phyloP scores from a whole-genome alignment of 495 filamentous ascomycete genomes.

The Ramalina peruviana region DNA sequence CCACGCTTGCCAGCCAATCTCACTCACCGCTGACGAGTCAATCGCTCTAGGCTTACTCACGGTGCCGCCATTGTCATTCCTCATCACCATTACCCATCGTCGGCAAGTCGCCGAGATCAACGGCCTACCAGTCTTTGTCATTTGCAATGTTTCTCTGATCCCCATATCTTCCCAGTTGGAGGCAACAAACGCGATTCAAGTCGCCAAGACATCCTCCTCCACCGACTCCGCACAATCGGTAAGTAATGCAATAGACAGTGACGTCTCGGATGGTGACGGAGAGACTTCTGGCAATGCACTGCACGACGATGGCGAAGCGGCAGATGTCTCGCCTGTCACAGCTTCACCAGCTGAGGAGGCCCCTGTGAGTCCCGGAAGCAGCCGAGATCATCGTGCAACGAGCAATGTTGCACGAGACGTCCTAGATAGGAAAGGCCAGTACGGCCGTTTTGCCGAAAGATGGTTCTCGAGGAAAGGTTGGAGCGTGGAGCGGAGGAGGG shows the following conservation, averaged over 20 bases:
- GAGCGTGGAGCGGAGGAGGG: constrained; percentile 43
- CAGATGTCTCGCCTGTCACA: not conserved
- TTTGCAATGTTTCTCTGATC: constrained; percentile 77
- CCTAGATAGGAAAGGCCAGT: constrained; percentile 58
- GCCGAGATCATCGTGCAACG: constrained; percentile 18
- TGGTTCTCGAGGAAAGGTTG: constrained; percentile 82
- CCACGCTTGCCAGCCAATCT: not conserved
- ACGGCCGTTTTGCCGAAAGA: constrained; percentile 73
- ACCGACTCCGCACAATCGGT: constrained; percentile 17
- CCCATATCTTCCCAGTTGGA: constrained; percentile 65
- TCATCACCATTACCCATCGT: constrained; percentile 70
- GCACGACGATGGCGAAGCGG: constrained; percentile 18
- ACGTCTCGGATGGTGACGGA: constrained; percentile 18
- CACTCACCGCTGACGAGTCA: constrained; percentile 2
- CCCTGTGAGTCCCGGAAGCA: not conserved
- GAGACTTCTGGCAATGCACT: constrained; percentile 20
- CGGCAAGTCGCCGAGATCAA: constrained; percentile 79
- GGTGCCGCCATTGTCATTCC: constrained; percentile 60
- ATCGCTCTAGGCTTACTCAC: constrained; percentile 47
- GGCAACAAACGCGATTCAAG: constrained; percentile 52
- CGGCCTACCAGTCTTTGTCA: constrained; percentile 67
- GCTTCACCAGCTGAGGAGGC: not conserved
- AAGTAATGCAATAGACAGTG: constrained; percentile 19
- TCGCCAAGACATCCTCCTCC: constrained; percentile 38
- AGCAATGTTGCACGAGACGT: constrained; percentile 71